A percentile compares a stretch with the other conserved stretches of the same genome.
Evolutionary conservation across 371 early-diverging fungal species (phyloP).

Genomic region (Mortierella sp.): DNA sequence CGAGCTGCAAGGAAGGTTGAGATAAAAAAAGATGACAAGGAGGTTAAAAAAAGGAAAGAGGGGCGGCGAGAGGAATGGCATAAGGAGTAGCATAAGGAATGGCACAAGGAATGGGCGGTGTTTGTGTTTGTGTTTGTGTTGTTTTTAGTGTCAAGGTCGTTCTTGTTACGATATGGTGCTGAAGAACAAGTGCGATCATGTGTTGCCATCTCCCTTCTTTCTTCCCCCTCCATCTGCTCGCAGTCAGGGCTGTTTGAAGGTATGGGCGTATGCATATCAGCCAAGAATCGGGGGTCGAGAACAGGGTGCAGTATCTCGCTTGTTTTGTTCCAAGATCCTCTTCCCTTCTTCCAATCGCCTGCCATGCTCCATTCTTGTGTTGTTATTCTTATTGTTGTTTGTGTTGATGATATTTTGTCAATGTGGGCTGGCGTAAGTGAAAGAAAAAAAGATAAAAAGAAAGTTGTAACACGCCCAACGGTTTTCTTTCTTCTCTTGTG

Average conservation of each 20-base stretch:
- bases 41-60: neutral
- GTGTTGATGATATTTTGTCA: neutral
- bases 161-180: neutral
- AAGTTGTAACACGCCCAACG: neutral
- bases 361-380: neutral
- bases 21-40: neutral
- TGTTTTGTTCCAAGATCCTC: neutral
- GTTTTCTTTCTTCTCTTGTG: neutral
- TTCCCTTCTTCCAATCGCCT: neutral
- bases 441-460: neutral
- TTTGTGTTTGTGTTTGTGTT: slow-evolving; percentile 1
- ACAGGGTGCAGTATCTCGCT: neutral
- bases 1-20: slow-evolving; percentile 29
- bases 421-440: neutral
- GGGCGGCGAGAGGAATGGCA: neutral
- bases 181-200: neutral
- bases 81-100: neutral
- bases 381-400: neutral
- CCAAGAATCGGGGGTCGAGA: neutral
- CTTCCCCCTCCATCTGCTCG: neutral
- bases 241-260: neutral
- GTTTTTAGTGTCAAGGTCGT: neutral
- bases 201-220: neutral
- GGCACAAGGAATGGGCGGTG: slow-evolving; percentile 7
- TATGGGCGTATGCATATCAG: neutral